Percentiles rank a stretch among this genome's conserved stretches.
Evolutionary conservation across 768 basidiomycete species (phyloP).

Genomic region (Mycena venus): DNA sequence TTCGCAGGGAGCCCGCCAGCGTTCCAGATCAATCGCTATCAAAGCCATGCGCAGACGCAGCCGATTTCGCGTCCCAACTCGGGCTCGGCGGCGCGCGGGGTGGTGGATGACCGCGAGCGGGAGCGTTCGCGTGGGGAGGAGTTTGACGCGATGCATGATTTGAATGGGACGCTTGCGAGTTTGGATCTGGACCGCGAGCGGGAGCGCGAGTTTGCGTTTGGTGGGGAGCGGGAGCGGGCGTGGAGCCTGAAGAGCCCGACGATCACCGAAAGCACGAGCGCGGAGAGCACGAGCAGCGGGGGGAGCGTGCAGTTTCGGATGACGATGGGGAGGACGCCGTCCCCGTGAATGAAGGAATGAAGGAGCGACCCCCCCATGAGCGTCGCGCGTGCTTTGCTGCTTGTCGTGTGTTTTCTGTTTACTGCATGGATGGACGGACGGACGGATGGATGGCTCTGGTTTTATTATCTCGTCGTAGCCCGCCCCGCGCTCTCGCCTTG

Average conservation of each 20-base stretch:
- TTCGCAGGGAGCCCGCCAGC: slow-evolving; percentile 60
- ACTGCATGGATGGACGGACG: background rate
- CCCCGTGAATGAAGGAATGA: slow-evolving; percentile 12
- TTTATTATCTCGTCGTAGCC: slow-evolving; percentile 24
- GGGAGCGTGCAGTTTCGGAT: slow-evolving; percentile 36
- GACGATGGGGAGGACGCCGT: slow-evolving; percentile 31
- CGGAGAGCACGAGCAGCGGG: slow-evolving; percentile 31
- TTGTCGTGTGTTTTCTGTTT: slow-evolving; percentile 19
- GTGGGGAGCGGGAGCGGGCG: slow-evolving; percentile 35
- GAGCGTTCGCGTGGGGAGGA: slow-evolving; percentile 53
- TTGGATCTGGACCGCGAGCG: slow-evolving; percentile 61
- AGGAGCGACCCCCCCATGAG: no score
- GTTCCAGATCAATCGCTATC: slow-evolving; percentile 55
- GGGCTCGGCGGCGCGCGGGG: slow-evolving; percentile 45
- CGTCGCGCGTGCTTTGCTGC: background rate
- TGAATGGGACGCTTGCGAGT: slow-evolving; percentile 84
- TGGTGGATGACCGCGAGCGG: slow-evolving; percentile 32
- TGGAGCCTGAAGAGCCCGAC: slow-evolving; percentile 30
- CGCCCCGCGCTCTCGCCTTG: slow-evolving; percentile 19
- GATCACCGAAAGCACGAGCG: slow-evolving; percentile 15
- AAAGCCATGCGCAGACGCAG: slow-evolving; percentile 54
- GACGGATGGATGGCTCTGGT: slow-evolving; percentile 25
- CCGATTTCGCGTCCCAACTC: slow-evolving; percentile 69
- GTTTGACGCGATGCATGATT: slow-evolving; percentile 71
- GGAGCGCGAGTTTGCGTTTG: slow-evolving; percentile 55